Base-by-base conservation (phyloP, 257 asterid genomes). In the Nicotiana paniculata region DNA sequence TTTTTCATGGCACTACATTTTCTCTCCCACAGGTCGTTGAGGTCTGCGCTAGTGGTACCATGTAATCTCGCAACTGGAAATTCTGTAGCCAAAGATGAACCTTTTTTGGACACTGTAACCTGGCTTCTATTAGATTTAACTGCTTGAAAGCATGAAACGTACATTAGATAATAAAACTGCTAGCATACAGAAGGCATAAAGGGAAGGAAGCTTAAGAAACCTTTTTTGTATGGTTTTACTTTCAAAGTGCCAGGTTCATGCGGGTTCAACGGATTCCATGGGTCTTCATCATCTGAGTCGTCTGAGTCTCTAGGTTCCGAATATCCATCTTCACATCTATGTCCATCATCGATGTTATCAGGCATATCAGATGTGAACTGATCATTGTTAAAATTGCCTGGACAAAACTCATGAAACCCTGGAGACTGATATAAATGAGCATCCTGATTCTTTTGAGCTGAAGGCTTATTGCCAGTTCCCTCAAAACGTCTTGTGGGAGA, bases 221-320 rank as follows among this genome's bases (percentile, higher is more conserved):
- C 96, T 90, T 81, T 94, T 83, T 83, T 94, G 67, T 86, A 92
- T 55, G 97, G 97, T 80, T 88, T 94, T 26, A 93, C 90, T 93
- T 89, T 92, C 90, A 96, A 88, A 89, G 80, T 91, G 86, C 99
- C 99, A 30, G 93, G 91, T 82, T 87, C 98, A 87, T 96, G 97
- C 48, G 99, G 98, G 89, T 96, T 90, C 86, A 96, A 87, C 87
- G 97, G 98, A 82, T 91, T 91, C 99, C 98, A 96, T 17, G 98
- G 97, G 90, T 93, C 98, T 70, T 90, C 88, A 81, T 86, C 90
- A 33, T 88, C 89, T 48, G 89, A 84, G 3, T 75, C 80, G 30
- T 75, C 80, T 51, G 28, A 75, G 65, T 90, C 90, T 53, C 81
- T 89, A 64, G 87, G 85, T 62, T 88, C 95, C 17, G 91, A 85